A percentile compares a stretch with the other conserved stretches of the same genome.
phyloP scores from a whole-genome alignment of 2,329 filamentous ascomycete species.

The Arachnomyces sp. region DNA sequence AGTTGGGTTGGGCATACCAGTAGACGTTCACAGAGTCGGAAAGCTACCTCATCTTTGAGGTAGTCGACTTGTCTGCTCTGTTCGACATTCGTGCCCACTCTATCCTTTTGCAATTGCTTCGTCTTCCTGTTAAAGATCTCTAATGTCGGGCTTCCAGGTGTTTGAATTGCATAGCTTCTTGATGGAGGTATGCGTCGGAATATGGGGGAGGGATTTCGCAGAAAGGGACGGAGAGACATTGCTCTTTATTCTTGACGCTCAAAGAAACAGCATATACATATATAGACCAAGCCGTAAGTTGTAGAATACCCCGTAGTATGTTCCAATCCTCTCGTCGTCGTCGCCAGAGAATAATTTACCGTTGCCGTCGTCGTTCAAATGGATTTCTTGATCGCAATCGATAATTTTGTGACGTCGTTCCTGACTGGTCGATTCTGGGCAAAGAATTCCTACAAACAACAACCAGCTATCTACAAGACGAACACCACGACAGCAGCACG shows the following conservation, averaged over 20 bases:
- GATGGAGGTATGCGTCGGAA: constrained; percentile 14
- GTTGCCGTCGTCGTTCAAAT: too few relatives aligned
- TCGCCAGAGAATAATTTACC: too few relatives aligned
- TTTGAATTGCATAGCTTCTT: constrained; percentile 66
- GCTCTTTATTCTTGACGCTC: constrained; percentile 7
- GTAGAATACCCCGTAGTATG: too few relatives aligned
- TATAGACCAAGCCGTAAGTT: too few relatives aligned
- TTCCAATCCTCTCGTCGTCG: too few relatives aligned
- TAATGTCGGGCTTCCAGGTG: constrained; percentile 66
- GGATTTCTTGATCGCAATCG: too few relatives aligned
- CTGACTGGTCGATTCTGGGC: too few relatives aligned
- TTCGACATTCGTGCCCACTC: constrained; percentile 62
- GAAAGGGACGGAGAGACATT: constrained; percentile 20
- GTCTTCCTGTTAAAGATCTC: constrained; percentile 84
- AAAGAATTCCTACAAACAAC: too few relatives aligned
- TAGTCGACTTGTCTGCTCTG: constrained; percentile 79
- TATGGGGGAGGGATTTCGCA: constrained; percentile 10
- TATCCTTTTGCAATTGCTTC: constrained; percentile 88
- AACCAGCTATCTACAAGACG: too few relatives aligned
- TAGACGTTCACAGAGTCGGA: constrained; percentile 73
- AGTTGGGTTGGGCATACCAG: constrained; percentile 45
- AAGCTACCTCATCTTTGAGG: constrained; percentile 83
- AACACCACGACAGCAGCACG: too few relatives aligned
- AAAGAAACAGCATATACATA: constrained; percentile 1
- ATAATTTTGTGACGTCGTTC: too few relatives aligned